These are phyloP conservation scores for Bretschneidera sinensis DNA, from an alignment of 345 rosid genomes.

Conservation along the genomic window DNA sequence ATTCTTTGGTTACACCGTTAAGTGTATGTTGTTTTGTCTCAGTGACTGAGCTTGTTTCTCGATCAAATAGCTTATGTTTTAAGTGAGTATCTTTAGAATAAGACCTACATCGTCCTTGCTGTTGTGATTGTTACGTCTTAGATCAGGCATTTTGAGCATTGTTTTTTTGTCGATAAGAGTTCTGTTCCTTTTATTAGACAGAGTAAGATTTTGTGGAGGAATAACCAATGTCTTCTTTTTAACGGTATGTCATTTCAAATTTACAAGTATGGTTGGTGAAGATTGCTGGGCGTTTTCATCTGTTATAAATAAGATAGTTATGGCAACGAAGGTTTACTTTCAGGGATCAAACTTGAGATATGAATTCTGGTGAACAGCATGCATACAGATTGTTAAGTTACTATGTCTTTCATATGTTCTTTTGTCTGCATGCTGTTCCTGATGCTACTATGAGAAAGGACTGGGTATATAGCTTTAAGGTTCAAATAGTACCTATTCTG, in stretches of 20 bases:
- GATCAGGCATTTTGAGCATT: conserved; percentile 11
- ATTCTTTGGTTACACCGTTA: conserved; percentile 28
- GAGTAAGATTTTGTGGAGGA: conserved; percentile 18
- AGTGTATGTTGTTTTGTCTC: conserved; percentile 56
- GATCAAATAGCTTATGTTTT: conserved; percentile 5
- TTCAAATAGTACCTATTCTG: conserved; percentile 17
- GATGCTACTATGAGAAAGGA: conserved; percentile 12
- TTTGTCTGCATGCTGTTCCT: conserved; percentile 23
- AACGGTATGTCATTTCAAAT: no score
- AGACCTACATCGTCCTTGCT: conserved; percentile 22
- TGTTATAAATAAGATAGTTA: neutral
- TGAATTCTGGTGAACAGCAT: neutral
- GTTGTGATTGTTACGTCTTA: conserved; percentile 12
- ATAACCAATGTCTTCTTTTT: no score
- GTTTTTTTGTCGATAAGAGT: neutral
- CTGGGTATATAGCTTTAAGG: neutral
- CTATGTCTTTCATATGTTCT: conserved; percentile 10
- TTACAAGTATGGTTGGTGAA: neutral
- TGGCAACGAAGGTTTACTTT: neutral
- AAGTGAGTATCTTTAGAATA: conserved; percentile 1
- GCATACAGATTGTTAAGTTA: neutral
- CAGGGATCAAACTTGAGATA: neutral
- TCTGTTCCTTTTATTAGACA: conserved; percentile 24
- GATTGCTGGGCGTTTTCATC: neutral
- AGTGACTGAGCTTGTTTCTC: conserved; percentile 13